Evolutionary conservation across 306 rosid genomes (phyloP).

Genomic region (Castanospermum australe): DNA sequence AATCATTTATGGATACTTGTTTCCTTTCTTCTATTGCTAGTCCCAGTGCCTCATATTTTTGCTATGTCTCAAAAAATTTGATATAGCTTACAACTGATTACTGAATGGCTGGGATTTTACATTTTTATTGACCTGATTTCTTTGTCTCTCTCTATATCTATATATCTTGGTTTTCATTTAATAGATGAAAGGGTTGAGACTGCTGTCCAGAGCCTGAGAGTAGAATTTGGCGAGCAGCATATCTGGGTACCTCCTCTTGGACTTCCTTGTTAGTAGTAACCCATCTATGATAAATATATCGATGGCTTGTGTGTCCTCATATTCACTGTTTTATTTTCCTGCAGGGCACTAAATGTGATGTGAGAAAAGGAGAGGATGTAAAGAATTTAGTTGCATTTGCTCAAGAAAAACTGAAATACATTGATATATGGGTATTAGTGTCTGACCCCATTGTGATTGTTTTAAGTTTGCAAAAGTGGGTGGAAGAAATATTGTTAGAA

Average conservation of each 20-base stretch:
- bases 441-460: slow-evolving; percentile 7
- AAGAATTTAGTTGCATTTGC: slow-evolving; percentile 78
- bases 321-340: slow-evolving; percentile 25
- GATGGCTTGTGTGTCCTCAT: slow-evolving; percentile 25
- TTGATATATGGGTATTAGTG: slow-evolving; percentile 85
- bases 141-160: not conserved
- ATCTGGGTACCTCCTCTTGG: slow-evolving; percentile 87
- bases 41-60: not conserved
- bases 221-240: slow-evolving; percentile 86
- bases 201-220: slow-evolving; percentile 55
- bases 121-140: slow-evolving; percentile 16
- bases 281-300: not conserved
- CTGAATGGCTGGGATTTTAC: not conserved
- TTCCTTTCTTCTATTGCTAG: not conserved
- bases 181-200: slow-evolving; percentile 71
- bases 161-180: slow-evolving; percentile 20
- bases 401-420: slow-evolving; percentile 64
- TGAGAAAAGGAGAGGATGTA: slow-evolving; percentile 79
- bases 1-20: not conserved
- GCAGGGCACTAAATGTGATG: slow-evolving; percentile 90
- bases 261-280: slow-evolving; percentile 34
- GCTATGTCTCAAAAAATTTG: slow-evolving; percentile 12
- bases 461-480: not conserved
- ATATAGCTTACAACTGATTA: not conserved
- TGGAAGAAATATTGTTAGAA: not conserved